Base-by-base conservation (phyloP, 352 stramenopile species). In the Globisporangium recalcitrans region DNA sequence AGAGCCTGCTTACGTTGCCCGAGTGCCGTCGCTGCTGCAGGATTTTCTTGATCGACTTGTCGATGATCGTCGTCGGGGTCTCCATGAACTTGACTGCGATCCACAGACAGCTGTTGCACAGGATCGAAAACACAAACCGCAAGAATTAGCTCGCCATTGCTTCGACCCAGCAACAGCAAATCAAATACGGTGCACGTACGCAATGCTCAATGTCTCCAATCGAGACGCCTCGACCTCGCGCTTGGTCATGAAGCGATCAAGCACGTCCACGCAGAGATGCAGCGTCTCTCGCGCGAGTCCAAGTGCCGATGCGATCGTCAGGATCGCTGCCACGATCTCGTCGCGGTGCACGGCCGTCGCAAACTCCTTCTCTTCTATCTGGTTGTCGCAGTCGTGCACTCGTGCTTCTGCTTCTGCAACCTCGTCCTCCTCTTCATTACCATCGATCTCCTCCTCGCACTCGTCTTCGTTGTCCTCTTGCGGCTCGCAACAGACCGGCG, bases 51-150 rank as follows among this genome's bases (percentile, higher is more conserved):
- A 90, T 85, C 22, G 53, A 65, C 54, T 87, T 86, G 29, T 73
- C 62, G 3, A 58, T 69, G 61, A 88, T 88, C 24, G 75, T 90
- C 46, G 65, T 68, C 0, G 78, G 73, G 0, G 78, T 87, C 61
- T 90, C 77, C 7, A 84, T 71, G 34, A 90, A 88, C 68, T 90
- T 88, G 67, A 87, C 75, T 8, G 81, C 77, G 34, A 90, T 80
- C 81, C 81, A 88, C 10, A 90, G 69, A 19, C 78, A 90, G 0
- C 77, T 88, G 58, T 24, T 42, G 63, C 7, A 19, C 14, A 46
- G 22, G 55, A 22, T 27, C 58, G 46, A 19, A 52, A 44, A 52
- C 3, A 58, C 1, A 52, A n/a, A n/a, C n/a, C n/a, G n/a, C n/a
- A n/a, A n/a, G n/a, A n/a, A n/a, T n/a, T n/a, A n/a, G n/a, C n/a